Base-by-base conservation (phyloP, 179 eudicot genomes). In the Amaranthus tricolor region DNA sequence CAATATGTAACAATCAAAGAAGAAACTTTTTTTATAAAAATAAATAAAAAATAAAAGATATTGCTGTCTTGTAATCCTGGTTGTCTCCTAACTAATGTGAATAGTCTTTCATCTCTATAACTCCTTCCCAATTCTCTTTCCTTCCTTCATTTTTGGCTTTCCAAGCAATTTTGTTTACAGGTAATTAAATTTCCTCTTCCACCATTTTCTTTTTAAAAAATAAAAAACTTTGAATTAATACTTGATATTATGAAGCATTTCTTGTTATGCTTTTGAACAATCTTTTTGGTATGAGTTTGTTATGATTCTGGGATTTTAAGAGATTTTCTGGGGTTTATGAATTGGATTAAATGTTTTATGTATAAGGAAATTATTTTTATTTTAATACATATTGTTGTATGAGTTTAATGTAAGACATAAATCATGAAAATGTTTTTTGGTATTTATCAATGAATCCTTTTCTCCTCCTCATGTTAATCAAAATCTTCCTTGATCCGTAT, bases 51-150 rank as follows among this genome's bases (percentile, higher is more conserved):
- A 31, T 48, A 51, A 15, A 44, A 70, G 9, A 55, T 43, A 6
- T 45, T 65, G 78, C 40, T 69, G 78, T 72, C 78, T 15, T 68
- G 71, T 72, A 49, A 57, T 63, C 15, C 62, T 16, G 21, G 69
- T 57, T 76, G 75, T 62, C 63, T 47, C 10, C 60, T 61, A 80
- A 51, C 69, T 31, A 14, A 63, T 76, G 58, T 76, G 61, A 75
- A 76, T 61, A 76, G 79, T 70, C 70, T 62, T 19, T 58, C 47
- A 31, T 50, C 64, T 62, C 77, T 77, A 80, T 80, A 80, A 80
- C 77, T 61, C 43, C 77, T 74, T 21, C 66, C 74, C 31, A 62
- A 20, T 62, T 74, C 55, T 62, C 44, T 77, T 48, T 77, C 78
- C 21, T 72, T 62, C 70, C 59, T 74, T 67, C 78, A 73, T 70